Conservation (phyloP, 1,139 yeast genomes). For the Petasospora rhodanensis region DNA sequence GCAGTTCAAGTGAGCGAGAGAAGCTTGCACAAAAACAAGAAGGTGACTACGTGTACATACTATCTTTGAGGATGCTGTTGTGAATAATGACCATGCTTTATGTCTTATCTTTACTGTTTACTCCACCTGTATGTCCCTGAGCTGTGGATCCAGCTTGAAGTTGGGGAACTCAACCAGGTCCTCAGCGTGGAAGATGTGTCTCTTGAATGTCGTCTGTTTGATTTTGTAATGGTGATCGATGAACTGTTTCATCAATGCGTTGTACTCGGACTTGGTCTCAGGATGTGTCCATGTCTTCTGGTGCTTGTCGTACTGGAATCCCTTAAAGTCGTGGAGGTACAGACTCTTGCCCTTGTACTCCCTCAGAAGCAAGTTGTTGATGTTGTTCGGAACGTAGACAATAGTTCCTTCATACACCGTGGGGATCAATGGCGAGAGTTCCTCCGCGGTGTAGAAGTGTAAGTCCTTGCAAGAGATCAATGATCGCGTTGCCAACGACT, state of each 20-base stretch:
- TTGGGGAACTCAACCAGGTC: constrained; percentile 8
- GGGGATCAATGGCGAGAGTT: constrained; percentile 40
- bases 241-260: constrained; percentile 12
- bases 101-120: background rate
- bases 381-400: constrained; percentile 41
- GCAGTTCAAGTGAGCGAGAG: constrained; percentile 29
- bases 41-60: constrained; percentile 8
- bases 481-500: constrained; percentile 13
- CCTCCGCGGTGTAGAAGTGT: constrained; percentile 43
- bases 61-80: background rate
- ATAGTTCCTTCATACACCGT: constrained; percentile 48
- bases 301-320: constrained; percentile 31
- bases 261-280: constrained; percentile 15
- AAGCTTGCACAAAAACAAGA: background rate
- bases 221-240: constrained; percentile 14
- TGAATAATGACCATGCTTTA: constrained; percentile 5
- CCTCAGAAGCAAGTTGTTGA: constrained; percentile 34
- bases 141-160: constrained; percentile 21
- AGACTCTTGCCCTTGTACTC: constrained; percentile 36
- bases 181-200: constrained; percentile 12
- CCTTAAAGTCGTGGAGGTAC: constrained; percentile 26
- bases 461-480: constrained; percentile 47
- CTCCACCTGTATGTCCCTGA: constrained; percentile 12
- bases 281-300: constrained; percentile 33
- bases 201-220: constrained; percentile 19